Evolutionary conservation across 2,329 filamentous ascomycete genomes (phyloP).

Genomic region (Claviceps lovelessii): DNA sequence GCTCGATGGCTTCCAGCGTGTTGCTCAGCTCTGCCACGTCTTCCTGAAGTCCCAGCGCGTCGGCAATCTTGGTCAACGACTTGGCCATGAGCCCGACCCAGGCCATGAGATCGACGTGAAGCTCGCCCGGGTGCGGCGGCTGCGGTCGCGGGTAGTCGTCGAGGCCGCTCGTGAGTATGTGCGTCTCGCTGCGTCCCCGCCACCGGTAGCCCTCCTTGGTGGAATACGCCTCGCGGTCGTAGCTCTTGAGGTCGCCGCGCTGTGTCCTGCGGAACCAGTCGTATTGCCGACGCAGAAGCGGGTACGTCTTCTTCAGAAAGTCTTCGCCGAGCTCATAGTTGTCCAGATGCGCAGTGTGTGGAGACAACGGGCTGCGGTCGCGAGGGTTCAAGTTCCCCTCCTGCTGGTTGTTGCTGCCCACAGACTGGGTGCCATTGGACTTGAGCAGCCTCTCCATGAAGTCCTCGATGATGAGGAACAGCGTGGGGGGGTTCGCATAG

Average conservation of each 20-base stretch:
- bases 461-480: conserved; percentile 76
- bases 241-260: conserved; percentile 74
- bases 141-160: conserved; percentile 93
- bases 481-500: conserved; percentile 90
- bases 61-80: conserved; percentile 67
- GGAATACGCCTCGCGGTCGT: conserved; percentile 79
- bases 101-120: conserved; percentile 85
- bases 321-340: conserved; percentile 52
- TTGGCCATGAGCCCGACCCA: conserved; percentile 97
- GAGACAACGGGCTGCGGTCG: conserved; percentile 17
- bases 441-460: conserved; percentile 66
- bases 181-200: conserved; percentile 74
- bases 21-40: conserved; percentile 60
- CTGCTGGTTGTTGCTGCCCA: conserved; percentile 12
- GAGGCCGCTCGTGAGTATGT: conserved; percentile 83
- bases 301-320: conserved; percentile 68
- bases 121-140: conserved; percentile 86
- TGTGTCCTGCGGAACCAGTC: conserved; percentile 93
- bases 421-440: conserved; percentile 28
- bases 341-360: conserved; percentile 51
- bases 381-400: conserved; percentile 27
- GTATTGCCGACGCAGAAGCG: conserved; percentile 76
- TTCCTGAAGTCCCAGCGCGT: conserved; percentile 58
- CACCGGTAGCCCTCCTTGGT: conserved; percentile 89
- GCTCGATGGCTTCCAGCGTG: conserved; percentile 61